Evolutionary conservation across 2,329 filamentous ascomycete genomes (phyloP), one percentile per base, ranked within the genome.

Genomic region (Aspergillus amoenus): DNA sequence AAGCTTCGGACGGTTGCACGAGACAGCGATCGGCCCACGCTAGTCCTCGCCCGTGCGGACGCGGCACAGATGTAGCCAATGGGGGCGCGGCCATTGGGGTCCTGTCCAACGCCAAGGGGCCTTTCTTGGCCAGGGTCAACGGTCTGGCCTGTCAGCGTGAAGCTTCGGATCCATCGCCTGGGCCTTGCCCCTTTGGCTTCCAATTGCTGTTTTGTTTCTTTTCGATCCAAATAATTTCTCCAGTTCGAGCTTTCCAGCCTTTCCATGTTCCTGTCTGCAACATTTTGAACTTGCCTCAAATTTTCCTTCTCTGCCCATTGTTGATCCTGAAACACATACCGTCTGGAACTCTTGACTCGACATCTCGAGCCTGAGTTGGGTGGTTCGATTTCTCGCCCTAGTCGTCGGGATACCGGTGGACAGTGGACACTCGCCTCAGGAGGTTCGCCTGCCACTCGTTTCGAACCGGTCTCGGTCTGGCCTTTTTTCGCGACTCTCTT

Each of bases 1-100:
- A 64, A 64, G 62, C 62, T 63, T 63, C 62, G 42, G 47, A 44
- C 27, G 50, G 54, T 62, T 43, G 61, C 62, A 64, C 62, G 62
- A 64, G 62, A 63, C 59, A 60, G 48, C 44, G 60, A 62, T 64
- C 61, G 53, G 47, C 63, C 34, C 21, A 41, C 30, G 21, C 61
- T 60, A 63, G 41, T 54, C 54, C 58, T 49, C 53, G 58, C 55
- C 61, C 60, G 59, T 58, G 62, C 56, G 57, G 57, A 60, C 60
- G 60, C 59, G 60, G 61, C 56, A 56, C 50, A 42, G 11, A 4
- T 9, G 3, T 0, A 7, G 9, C 59, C 59, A 59, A 62, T 60
- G 5, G 22, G 3, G 55, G 49, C 49, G 55, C 3, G n/a, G 15
- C 8, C 48, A 58, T 56, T 56, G 58, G 50, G 55, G 60, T 9